Conservation (phyloP, 257 asterid genomes). For the Vinca minor region DNA sequence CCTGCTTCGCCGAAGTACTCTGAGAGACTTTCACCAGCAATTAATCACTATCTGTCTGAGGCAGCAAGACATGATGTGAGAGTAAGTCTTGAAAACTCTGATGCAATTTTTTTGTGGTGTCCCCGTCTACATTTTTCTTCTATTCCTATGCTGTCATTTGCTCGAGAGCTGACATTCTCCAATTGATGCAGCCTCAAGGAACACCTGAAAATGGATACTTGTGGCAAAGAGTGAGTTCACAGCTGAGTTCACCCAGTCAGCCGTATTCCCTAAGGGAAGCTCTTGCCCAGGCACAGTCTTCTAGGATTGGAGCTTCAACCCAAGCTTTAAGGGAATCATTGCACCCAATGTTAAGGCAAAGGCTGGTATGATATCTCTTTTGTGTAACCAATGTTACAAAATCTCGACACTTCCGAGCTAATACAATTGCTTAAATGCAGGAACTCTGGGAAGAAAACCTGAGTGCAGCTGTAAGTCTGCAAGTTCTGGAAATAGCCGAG, state of each 20-base stretch:
- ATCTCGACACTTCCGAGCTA: slow-evolving; percentile 1
- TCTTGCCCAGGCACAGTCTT: slow-evolving; percentile 97
- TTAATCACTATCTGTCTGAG: slow-evolving; percentile 85
- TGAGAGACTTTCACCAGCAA: slow-evolving; percentile 93
- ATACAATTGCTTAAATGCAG: slow-evolving; percentile 35
- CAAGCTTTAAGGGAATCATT: slow-evolving; percentile 92
- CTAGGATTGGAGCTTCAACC: slow-evolving; percentile 89
- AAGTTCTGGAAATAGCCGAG: slow-evolving; percentile 76
- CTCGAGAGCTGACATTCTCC: slow-evolving; percentile 19
- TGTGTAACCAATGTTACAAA: neutral
- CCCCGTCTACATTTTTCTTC: slow-evolving; percentile 6
- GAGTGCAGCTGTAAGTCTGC: slow-evolving; percentile 91
- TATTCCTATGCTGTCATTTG: slow-evolving; percentile 3
- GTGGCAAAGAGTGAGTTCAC: slow-evolving; percentile 96
- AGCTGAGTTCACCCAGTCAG: slow-evolving; percentile 95
- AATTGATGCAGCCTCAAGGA: slow-evolving; percentile 75
- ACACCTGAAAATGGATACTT: slow-evolving; percentile 97
- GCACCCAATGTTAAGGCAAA: slow-evolving; percentile 95
- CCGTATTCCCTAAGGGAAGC: slow-evolving; percentile 98
- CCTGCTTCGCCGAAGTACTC: slow-evolving; percentile 85
- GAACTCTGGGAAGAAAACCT: slow-evolving; percentile 99
- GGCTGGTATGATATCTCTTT: slow-evolving; percentile 47
- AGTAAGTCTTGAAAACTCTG: slow-evolving; percentile 37
- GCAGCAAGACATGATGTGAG: slow-evolving; percentile 97
- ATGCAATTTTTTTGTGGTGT: neutral